Base-by-base conservation (phyloP, 106 monocot species). In the Xerophyta viscosa region DNA sequence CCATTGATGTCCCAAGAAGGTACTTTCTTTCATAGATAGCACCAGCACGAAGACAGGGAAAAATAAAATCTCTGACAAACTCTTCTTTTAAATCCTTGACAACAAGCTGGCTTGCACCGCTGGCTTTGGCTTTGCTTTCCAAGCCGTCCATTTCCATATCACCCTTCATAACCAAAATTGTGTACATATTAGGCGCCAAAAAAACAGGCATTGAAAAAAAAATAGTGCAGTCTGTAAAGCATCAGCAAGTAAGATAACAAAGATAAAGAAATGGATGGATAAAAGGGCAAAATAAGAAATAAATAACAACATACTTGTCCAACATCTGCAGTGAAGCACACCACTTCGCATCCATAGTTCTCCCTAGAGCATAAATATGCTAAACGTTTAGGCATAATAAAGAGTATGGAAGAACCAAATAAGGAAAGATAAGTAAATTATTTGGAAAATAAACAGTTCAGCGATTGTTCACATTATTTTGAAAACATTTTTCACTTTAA, bases 291-390 rank as follows among this genome's bases (percentile, higher is more conserved):
- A 39, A 39, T 12, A 15, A 39, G 13, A 36, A 6, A 12, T 10
- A 39, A 15, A 2, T 10, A 39, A 1, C 6, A 39, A 57, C 75
- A 63, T 86, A 85, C 96, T 63, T 98, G 96, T 20, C 96, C 96
- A 68, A 89, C 96, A 74, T 98, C 89, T 48, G 96, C 96, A 50
- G 96, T 98, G 62, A 98, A 89, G 68, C 96, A 98, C 15, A 98
- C 89, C 50, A 98, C 96, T 26, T 98, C 89, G 47, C 96, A 98
- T 23, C 85, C 89, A 79, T 98, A 98, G 51, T 98, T 98, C 51
- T 98, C 96, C 71, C 96, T 98, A 79, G 30, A 65, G 1, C 39
- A 39, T 39, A 39, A 39, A 39, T 7, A 39, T 39, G 10, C 13
- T 2, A 54, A 21, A 60, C 3, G 43, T 15, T 44, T 46, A 26